phyloP scores from a whole-genome alignment of 169 alveolate genomes.

The Theileria sp. region DNA sequence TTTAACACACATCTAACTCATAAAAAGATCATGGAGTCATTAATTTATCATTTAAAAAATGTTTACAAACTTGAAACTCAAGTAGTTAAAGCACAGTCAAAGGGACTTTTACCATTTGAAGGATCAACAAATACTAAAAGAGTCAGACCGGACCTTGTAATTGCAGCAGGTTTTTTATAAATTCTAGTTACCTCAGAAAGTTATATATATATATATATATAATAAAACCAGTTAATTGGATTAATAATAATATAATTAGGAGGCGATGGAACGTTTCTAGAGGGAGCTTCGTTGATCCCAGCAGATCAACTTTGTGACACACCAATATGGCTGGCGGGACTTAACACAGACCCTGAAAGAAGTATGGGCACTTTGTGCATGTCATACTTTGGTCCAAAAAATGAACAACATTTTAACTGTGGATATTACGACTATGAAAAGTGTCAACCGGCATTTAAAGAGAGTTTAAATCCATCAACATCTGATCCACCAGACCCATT shows the following conservation, averaged over 20 bases:
- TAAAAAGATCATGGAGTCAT: conserved; percentile 43
- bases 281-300: conserved; percentile 77
- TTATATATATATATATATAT: too few relatives aligned
- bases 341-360: conserved; percentile 77
- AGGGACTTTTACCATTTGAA: conserved; percentile 20
- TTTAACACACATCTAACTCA: conserved; percentile 59
- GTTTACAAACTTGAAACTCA: conserved; percentile 18
- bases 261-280: conserved; percentile 81
- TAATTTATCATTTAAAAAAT: conserved; percentile 34
- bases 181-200: background rate
- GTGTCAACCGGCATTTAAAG: background rate
- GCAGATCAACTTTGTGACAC: conserved; percentile 17
- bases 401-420: background rate
- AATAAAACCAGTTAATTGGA: background rate
- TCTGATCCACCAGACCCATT: background rate
- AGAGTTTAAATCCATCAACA: background rate
- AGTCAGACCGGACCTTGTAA: conserved; percentile 46
- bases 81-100: conserved; percentile 63
- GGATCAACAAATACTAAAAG: background rate
- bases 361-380: conserved; percentile 73
- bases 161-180: conserved; percentile 52
- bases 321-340: conserved; percentile 68
- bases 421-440: background rate
- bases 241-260: conserved; percentile 37
- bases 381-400: conserved; percentile 47